A percentile compares a stretch with the other conserved stretches of the same genome.
Conservation (phyloP, 768 basidiomycete genomes). For the Boletellus sp. region DNA sequence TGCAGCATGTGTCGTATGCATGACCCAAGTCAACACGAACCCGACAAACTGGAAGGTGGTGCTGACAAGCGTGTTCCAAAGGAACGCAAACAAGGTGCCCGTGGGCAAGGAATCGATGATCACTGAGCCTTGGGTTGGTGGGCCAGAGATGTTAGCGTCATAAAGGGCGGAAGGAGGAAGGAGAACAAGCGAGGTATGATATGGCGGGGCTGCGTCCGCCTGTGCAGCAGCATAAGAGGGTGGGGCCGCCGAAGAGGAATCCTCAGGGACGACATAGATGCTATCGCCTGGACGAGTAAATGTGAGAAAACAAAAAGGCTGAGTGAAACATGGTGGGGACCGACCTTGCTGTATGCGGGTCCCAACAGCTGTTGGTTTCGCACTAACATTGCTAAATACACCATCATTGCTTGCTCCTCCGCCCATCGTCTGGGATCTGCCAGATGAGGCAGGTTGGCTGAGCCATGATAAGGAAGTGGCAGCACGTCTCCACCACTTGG, state of each 20-base stretch:
- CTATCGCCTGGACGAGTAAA: conserved; percentile 52
- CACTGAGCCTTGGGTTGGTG: conserved; percentile 57
- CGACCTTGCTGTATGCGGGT: conserved; percentile 54
- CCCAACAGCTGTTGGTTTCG: conserved; percentile 66
- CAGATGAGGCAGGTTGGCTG: conserved; percentile 39
- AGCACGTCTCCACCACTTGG: conserved; percentile 55
- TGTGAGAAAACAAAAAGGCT: not conserved
- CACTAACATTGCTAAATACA: conserved; percentile 93
- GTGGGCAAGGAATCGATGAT: conserved; percentile 87
- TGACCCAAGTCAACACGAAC: conserved; percentile 87
- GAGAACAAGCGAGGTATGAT: conserved; percentile 97
- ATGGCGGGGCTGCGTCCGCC: conserved; percentile 94
- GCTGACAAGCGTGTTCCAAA: conserved; percentile 91
- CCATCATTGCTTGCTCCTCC: conserved; percentile 79
- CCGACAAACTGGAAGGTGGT: conserved; percentile 97
- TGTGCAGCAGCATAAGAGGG: conserved; percentile 92
- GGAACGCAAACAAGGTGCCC: conserved; percentile 78
- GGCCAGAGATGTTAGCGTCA: conserved; percentile 40
- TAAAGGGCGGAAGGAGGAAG: conserved; percentile 48
- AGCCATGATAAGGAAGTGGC: conserved; percentile 51
- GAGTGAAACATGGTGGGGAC: conserved; percentile 1
- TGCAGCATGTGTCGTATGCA: conserved; percentile 91
- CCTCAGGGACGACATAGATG: conserved; percentile 78
- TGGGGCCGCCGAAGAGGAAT: conserved; percentile 75
- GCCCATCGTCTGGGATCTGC: conserved; percentile 40